Evolutionary conservation across 148 eudicot species (phyloP).

Genomic region (Limonium bicolor): DNA sequence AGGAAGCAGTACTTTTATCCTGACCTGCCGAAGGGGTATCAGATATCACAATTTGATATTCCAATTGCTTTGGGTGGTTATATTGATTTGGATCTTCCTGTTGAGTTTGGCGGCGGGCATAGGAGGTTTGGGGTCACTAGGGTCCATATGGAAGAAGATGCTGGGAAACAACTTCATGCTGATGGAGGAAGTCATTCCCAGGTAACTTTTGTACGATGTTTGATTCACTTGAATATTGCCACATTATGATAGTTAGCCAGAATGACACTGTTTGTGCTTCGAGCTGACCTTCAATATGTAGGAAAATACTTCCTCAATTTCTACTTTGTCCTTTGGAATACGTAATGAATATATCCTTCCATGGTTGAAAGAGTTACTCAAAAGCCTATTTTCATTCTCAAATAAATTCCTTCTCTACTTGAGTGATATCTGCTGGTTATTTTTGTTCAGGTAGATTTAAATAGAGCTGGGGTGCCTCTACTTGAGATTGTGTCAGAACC

Average conservation of each 20-base stretch:
- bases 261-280: neutral
- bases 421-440: neutral
- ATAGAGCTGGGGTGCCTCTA: conserved; percentile 94
- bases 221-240: neutral
- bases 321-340: no score
- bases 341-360: no score
- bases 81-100: conserved; percentile 83
- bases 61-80: conserved; percentile 79
- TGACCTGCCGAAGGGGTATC: conserved; percentile 95
- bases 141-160: conserved; percentile 99
- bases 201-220: conserved; percentile 17
- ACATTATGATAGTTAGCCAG: neutral
- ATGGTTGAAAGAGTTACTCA: no score
- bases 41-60: conserved; percentile 91
- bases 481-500: conserved; percentile 99
- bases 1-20: conserved; percentile 98
- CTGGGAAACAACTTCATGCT: conserved; percentile 80
- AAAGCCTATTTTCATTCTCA: neutral
- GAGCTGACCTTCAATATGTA: no score
- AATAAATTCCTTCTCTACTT: no score
- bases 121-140: conserved; percentile 87
- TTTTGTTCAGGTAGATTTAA: conserved; percentile 71
- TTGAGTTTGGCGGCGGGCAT: conserved; percentile 94
- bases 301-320: no score
- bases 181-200: conserved; percentile 67